phyloP scores from a whole-genome alignment of 2,329 filamentous ascomycete genomes.

The Apiospora aurea region DNA sequence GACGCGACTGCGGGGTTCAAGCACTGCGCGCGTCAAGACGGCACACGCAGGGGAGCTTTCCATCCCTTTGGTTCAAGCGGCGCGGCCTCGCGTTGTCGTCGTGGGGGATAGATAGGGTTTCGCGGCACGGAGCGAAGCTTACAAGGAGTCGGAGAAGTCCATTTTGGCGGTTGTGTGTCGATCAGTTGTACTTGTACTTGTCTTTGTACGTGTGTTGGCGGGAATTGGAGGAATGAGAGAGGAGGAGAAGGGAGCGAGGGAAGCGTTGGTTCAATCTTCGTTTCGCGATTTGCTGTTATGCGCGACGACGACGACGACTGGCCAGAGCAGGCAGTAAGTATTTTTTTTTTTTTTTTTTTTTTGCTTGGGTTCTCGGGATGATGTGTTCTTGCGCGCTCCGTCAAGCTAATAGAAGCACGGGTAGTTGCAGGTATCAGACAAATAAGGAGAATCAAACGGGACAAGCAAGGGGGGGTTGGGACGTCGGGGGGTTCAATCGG shows the following conservation, averaged over 20 bases:
- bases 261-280: neutral
- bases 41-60: constrained; percentile 24
- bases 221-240: neutral
- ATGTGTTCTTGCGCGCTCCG: constrained; percentile 22
- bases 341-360: constrained; percentile 15
- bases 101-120: neutral
- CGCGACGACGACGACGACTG: constrained; percentile 8
- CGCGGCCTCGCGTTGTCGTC: neutral
- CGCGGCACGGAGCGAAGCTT: constrained; percentile 49
- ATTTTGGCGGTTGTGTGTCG: constrained; percentile 55
- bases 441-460: neutral
- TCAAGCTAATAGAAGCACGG: constrained; percentile 7
- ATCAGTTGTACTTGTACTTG: neutral
- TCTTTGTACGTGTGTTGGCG: neutral
- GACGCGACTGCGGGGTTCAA: neutral
- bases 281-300: constrained; percentile 3
- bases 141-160: constrained; percentile 95
- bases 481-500: neutral
- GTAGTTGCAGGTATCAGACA: neutral
- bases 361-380: constrained; percentile 14
- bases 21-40: constrained; percentile 42
- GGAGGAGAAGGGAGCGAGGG: neutral
- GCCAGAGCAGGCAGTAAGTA: neutral
- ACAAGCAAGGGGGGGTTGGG: neutral
- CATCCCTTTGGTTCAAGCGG: neutral